Evolutionary conservation across 2,329 filamentous ascomycete genomes (phyloP), one percentile per base, ranked within the genome.

Genomic region (Endoconidiophora polonica): DNA sequence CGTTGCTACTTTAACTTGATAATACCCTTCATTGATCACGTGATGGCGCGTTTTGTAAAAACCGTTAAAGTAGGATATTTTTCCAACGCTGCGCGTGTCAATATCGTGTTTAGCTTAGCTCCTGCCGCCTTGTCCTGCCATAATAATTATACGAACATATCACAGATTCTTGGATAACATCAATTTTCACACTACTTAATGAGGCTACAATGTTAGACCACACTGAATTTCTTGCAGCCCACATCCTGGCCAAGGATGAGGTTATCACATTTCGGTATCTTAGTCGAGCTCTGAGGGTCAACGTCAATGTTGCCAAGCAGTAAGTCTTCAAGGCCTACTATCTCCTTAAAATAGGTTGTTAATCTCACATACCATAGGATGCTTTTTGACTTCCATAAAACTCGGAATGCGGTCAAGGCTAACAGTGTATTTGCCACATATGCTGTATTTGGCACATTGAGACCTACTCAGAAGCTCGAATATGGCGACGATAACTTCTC

Each of bases 341-440:
- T 20, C 2, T 23, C 22, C 29, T 9, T 6, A 9, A 29, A 24
- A n/a, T 24, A 16, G 4, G 20, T 24, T 33, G 1, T 37, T 22
- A 18, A 41, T 12, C n/a, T 42, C 29, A 12, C 12, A 18, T n/a
- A 48, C 53, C 9, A 48, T 48, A 94, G 82, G 63, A 93, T 91
- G 76, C 77, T 88, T 14, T 93, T 77, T 64, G 84, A 94, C 29
- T 96, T 94, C 57, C 77, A 95, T 62, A 71, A 73, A 55, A 76
- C 72, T 51, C 83, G 94, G 61, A 94, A 87, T 63, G 71, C 69
- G 49, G 85, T 82, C 63, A 82, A 79, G 54, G 72, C 83, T 0
- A 74, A 77, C 20, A 81, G 78, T 23, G 70, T 95, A n/a, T 77
- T 93, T 66, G 91, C 90, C 42, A 95, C 87, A n/a, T 98, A 95